Conservation (phyloP, 768 basidiomycete genomes). For the Tylopilus sp. region DNA sequence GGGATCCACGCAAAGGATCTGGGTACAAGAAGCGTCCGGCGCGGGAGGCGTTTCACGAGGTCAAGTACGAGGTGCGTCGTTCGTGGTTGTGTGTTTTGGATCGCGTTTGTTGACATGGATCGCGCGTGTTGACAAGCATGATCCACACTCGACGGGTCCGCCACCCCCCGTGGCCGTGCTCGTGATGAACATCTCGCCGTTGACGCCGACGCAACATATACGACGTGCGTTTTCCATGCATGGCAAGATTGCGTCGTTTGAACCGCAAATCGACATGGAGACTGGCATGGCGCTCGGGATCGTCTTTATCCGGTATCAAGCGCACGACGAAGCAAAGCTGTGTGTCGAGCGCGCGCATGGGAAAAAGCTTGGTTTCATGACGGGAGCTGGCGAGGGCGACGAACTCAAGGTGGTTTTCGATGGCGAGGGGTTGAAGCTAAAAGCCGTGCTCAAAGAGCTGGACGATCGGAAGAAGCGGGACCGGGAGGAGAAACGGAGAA, state of each 20-base stretch:
- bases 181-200: constrained; percentile 63
- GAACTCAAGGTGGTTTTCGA: constrained; percentile 79
- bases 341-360: constrained; percentile 71
- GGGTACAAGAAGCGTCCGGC: constrained; percentile 31
- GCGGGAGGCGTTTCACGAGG: constrained; percentile 41
- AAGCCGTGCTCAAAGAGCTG: constrained; percentile 63
- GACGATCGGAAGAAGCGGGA: constrained; percentile 49
- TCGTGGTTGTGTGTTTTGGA: not conserved
- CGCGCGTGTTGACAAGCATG: constrained; percentile 50
- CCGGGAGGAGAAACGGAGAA: constrained; percentile 46
- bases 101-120: constrained; percentile 1
- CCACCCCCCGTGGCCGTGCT: constrained; percentile 76
- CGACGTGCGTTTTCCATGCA: constrained; percentile 60
- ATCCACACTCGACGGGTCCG: constrained; percentile 64
- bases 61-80: constrained; percentile 55
- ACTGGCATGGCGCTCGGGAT: constrained; percentile 86
- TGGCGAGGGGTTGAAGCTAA: constrained; percentile 61
- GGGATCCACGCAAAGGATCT: constrained; percentile 56
- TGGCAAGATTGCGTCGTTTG: constrained; percentile 64
- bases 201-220: constrained; percentile 66
- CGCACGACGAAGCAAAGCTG: constrained; percentile 63
- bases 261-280: constrained; percentile 72
- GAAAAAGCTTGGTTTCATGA: constrained; percentile 49
- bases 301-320: constrained; percentile 63
- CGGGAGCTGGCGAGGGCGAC: constrained; percentile 44